A percentile compares a stretch with the other conserved stretches of the same genome.
Evolutionary conservation across 2,329 filamentous ascomycete species (phyloP).

Genomic region (Neonectria neomacrospora): DNA sequence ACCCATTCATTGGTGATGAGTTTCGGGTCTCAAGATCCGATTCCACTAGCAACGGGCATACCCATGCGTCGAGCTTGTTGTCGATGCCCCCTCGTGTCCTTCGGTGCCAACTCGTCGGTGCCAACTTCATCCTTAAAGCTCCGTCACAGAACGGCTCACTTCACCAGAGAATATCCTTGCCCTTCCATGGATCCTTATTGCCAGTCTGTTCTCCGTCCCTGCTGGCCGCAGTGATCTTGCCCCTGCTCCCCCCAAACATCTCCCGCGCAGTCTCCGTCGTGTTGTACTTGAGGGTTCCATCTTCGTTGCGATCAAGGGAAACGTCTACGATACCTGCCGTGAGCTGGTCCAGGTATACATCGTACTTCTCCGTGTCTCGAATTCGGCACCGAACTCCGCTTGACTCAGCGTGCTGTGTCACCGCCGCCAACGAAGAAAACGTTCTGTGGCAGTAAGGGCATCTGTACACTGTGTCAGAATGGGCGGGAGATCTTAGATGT

Average conservation of each 20-base stretch:
- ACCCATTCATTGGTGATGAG: background rate
- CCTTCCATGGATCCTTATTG: slow-evolving; percentile 17
- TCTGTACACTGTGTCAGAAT: slow-evolving; percentile 48
- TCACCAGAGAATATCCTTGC: slow-evolving; percentile 27
- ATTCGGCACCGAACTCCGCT: slow-evolving; percentile 56
- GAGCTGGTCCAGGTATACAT: slow-evolving; percentile 47
- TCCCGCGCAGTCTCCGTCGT: slow-evolving; percentile 32
- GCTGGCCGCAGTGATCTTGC: background rate
- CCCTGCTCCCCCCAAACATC: background rate
- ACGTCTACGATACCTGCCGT: slow-evolving; percentile 48
- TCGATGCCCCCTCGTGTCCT: background rate
- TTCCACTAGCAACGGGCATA: background rate
- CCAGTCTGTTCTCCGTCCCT: slow-evolving; percentile 4
- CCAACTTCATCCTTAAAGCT: background rate
- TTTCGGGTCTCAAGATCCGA: background rate
- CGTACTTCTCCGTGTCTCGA: slow-evolving; percentile 53
- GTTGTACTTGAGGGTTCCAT: slow-evolving; percentile 45
- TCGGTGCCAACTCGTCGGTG: background rate
- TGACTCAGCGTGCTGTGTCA: slow-evolving; percentile 62
- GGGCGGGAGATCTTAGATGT: slow-evolving; percentile 59
- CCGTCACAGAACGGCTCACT: background rate
- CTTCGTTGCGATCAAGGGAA: slow-evolving; percentile 29
- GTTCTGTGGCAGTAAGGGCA: slow-evolving; percentile 59
- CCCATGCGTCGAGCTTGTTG: background rate
- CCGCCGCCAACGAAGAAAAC: slow-evolving; percentile 55